Evolutionary conservation across 1,284 basidiomycete genomes (phyloP), one percentile per base, ranked within the genome.

Genomic region (Spongispora temasekensis): DNA sequence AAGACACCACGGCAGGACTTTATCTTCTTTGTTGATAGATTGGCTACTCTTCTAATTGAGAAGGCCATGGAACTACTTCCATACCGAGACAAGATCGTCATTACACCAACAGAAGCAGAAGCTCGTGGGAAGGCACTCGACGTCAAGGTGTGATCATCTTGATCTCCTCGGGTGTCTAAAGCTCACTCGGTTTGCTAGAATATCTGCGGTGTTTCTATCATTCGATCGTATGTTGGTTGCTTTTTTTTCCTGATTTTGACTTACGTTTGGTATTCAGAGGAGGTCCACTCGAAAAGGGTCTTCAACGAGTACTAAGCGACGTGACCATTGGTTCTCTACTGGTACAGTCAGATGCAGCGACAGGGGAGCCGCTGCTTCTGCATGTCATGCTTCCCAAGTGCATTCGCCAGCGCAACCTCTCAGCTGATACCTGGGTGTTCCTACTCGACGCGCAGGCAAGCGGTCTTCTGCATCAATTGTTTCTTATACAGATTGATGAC

Each of bases 331-430:
- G 97, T 31, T 93, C 93, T 1, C 79, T 98, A 50, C 83, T 98
- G 35, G 94, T 99, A 56, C 94, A 98, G 75, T 93, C 93, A 0
- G 93, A 97, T 66, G 84, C 85, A 4, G 82, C 80, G 64, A 90
- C 91, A 3, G 94, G 94, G 40, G 97, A 98, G 72, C 95, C 96
- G 0, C 78, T 97, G 7, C 81, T 98, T 32, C 84, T 98, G 61
- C 90, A 95, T 67, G 83, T 86, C 55, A 87, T 86, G 77, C 83
- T 98, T 17, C 97, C 97, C 0, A 72, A 81, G 2, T 88, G 80
- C 67, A 75, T 97, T 56, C 89, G 91, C 46, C 77, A 83, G 42
- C 79, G 86, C 42, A 78, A 86, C 58, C 77, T 80, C 42, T 93
- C 95, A 2, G 73, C 79, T 60, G 79, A 90, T 48, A 81, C 91